Evolutionary conservation across 1,284 basidiomycete genomes (phyloP).

Genomic region (Hypsizygus ulmarius): DNA sequence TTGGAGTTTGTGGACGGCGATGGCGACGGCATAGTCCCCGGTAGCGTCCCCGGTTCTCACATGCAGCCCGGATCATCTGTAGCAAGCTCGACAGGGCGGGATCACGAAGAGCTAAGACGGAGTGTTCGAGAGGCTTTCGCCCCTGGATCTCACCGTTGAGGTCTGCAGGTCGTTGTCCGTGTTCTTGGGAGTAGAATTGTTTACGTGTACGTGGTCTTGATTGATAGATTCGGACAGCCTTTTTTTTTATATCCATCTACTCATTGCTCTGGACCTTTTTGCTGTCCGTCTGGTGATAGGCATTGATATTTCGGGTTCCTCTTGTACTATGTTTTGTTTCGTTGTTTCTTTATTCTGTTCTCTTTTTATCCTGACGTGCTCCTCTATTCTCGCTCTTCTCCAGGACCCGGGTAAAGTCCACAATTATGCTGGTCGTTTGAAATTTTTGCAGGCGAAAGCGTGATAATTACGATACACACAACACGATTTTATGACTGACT

Average conservation of each 20-base stretch:
- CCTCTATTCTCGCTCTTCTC: conserved; percentile 13
- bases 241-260: conserved; percentile 10
- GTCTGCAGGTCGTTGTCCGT: neutral
- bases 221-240: conserved; percentile 14
- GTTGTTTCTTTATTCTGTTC: conserved; percentile 12
- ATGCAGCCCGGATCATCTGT: conserved; percentile 63
- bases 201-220: conserved; percentile 7
- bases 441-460: conserved; percentile 9
- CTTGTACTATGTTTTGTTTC: conserved; percentile 17
- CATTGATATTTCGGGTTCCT: conserved; percentile 16
- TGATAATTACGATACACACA: conserved; percentile 8
- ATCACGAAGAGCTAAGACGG: conserved; percentile 74
- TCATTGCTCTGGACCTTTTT: conserved; percentile 2
- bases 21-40: conserved; percentile 53
- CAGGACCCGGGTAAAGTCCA: conserved; percentile 10
- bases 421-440: conserved; percentile 13
- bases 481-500: conserved; percentile 1
- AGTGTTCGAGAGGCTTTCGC: conserved; percentile 78
- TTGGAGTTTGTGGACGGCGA: conserved; percentile 82
- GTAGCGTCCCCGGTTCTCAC: conserved; percentile 62
- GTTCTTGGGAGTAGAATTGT: neutral
- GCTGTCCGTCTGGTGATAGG: conserved; percentile 2
- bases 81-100: conserved; percentile 52
- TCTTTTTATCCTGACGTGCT: conserved; percentile 8
- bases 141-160: conserved; percentile 52